Evolutionary conservation across 352 stramenopile genomes (phyloP), one percentile per base, ranked within the genome.

Genomic region (Phytophthora pinifolia): DNA sequence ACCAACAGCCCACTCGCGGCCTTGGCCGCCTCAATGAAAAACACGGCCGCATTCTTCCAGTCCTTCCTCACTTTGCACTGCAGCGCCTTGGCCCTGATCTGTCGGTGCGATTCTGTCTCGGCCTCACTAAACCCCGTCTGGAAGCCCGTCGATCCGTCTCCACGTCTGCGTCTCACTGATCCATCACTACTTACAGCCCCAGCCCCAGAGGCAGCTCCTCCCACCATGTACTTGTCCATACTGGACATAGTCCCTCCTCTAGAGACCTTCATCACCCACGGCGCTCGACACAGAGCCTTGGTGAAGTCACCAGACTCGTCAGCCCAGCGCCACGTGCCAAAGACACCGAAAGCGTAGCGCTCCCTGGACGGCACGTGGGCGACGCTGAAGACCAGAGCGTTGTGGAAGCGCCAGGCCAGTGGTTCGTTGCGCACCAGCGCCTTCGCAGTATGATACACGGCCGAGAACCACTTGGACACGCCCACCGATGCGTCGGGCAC

Each of bases 241-340:
- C 74, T 67, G 2, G 78, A 89, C 35, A 62, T 59, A 9, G 49
- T 51, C 3, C 81, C 81, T 20, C 78, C 79, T 46, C 71, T 72
- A 1, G 81, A 76, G 17, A 88, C 34, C 18, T 69, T 74, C 8
- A 51, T 32, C 17, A 91, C 51, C 74, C 74, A 88, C 10, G 72
- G 58, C 1, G 74, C 61, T 33, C 65, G 68, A 51, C 77, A 89
- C 13, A 91, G 45, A 31, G 57, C 56, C 5, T 68, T 68, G 30
- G 91, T 43, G 15, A 53, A 58, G 13, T 72, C 60, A 29, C 68
- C 67, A 29, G 46, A 50, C 33, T 73, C 62, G 59, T 92, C 83
- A 13, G 72, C 82, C 83, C 83, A 93, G 51, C 76, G 74, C 83
- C 83, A 93, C 7, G 69, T 62, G 17, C 81, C 81, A 34, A 88